A percentile compares a stretch with the other conserved stretches of the same genome.
Evolutionary conservation across 495 filamentous ascomycete genomes (phyloP).

Genomic region (Neurospora sublineolata): DNA sequence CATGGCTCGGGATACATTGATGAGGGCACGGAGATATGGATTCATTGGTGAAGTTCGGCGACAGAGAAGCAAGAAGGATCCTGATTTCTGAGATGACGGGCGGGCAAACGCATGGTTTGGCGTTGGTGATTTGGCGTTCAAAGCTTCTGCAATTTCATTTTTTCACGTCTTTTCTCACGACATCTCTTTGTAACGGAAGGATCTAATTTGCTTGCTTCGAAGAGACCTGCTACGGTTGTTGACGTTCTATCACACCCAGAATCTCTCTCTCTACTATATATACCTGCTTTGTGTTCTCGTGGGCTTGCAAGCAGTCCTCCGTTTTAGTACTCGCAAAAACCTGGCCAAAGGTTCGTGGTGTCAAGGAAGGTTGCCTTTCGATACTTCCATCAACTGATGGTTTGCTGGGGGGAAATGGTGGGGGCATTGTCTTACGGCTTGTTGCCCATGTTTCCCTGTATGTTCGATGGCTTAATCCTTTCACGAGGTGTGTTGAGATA

Average conservation of each 20-base stretch:
- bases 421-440: neutral
- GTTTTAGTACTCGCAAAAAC: neutral
- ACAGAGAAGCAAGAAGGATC: slow-evolving; percentile 4
- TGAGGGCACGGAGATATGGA: slow-evolving; percentile 2
- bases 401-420: neutral
- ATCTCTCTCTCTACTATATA: neutral
- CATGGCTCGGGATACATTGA: slow-evolving; percentile 11
- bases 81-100: slow-evolving; percentile 10
- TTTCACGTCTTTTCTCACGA: neutral
- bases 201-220: neutral
- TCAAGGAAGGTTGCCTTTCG: neutral
- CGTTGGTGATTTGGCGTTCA: neutral
- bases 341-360: neutral
- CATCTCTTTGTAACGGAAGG: neutral
- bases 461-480: neutral
- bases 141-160: neutral
- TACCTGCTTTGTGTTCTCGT: neutral
- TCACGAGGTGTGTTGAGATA: neutral
- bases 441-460: neutral
- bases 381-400: neutral
- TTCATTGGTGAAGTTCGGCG: neutral
- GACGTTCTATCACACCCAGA: neutral
- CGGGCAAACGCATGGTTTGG: neutral
- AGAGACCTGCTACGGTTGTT: neutral
- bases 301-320: neutral